Conservation (phyloP, 2,329 filamentous ascomycete species). For the Leptosphaerulina australis region DNA sequence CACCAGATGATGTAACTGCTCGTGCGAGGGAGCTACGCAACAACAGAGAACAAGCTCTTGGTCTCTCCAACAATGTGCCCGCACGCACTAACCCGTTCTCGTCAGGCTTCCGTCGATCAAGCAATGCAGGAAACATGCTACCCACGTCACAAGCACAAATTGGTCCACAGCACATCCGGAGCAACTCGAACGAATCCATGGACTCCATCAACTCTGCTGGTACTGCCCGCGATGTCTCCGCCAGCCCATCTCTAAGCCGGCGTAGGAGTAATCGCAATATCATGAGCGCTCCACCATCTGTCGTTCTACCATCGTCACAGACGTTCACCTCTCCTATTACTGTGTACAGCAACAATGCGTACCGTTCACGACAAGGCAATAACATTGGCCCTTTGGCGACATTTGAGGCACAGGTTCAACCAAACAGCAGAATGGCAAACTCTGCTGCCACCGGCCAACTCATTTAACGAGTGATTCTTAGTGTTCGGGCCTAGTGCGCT, state of each 20-base stretch:
- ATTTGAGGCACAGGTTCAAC: constrained; percentile 39
- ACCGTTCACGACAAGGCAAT: constrained; percentile 34
- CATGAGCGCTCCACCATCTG: constrained; percentile 30
- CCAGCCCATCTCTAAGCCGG: constrained; percentile 40
- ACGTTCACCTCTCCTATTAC: constrained; percentile 32
- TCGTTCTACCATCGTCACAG: constrained; percentile 32
- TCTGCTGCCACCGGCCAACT: constrained; percentile 44
- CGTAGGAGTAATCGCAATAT: constrained; percentile 47
- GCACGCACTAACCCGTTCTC: constrained; percentile 47
- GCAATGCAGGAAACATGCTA: constrained; percentile 28
- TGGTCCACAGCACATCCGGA: constrained; percentile 35
- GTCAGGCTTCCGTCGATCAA: constrained; percentile 38
- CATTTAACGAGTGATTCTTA: constrained; percentile 27
- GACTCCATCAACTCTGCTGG: constrained; percentile 39
- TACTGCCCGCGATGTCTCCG: constrained; percentile 32
- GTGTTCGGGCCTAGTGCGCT: neutral
- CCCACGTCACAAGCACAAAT: constrained; percentile 19
- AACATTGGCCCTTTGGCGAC: constrained; percentile 24
- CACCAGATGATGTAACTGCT: constrained; percentile 43
- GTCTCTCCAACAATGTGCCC: constrained; percentile 33
- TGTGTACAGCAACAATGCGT: constrained; percentile 38
- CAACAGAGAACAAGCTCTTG: constrained; percentile 41
- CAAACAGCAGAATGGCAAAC: constrained; percentile 33
- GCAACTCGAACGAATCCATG: constrained; percentile 43
- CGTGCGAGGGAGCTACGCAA: constrained; percentile 48